Evolutionary conservation across 257 asterid genomes (phyloP).

Genomic region (Anisodus tanguticus): DNA sequence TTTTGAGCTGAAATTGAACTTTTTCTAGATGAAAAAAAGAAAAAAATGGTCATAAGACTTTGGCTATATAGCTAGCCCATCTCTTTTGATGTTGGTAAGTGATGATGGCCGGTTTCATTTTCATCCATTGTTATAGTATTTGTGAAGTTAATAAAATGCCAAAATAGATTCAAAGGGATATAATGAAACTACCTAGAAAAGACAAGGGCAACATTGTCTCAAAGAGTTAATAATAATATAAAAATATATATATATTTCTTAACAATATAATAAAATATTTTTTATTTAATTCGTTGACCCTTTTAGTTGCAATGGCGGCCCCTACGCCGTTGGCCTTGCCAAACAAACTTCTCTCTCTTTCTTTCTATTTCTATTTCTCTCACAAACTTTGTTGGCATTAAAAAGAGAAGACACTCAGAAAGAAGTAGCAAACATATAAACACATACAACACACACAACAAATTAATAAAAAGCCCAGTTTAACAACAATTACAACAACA

Average conservation of each 20-base stretch:
- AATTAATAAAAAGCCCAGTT: neutral
- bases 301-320: slow-evolving; percentile 62
- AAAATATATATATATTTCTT: neutral
- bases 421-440: slow-evolving; percentile 33
- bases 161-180: slow-evolving; percentile 35
- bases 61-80: neutral
- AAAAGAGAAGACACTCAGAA: slow-evolving; percentile 46
- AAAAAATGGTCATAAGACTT: neutral
- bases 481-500: neutral
- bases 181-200: slow-evolving; percentile 37
- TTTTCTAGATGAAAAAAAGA: neutral
- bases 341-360: slow-evolving; percentile 41
- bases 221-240: neutral
- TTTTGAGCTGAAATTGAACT: neutral
- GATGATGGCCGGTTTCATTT: slow-evolving; percentile 4
- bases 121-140: neutral
- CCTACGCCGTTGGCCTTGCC: slow-evolving; percentile 69
- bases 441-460: neutral
- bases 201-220: slow-evolving; percentile 56
- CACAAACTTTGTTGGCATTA: slow-evolving; percentile 53
- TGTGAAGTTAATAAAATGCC: slow-evolving; percentile 1
- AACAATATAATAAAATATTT: neutral
- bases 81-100: slow-evolving; percentile 21
- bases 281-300: slow-evolving; percentile 55
- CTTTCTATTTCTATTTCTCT: slow-evolving; percentile 32